Percentiles rank a stretch among this genome's conserved stretches.
phyloP scores from a whole-genome alignment of 75 land plant species.

The Picea sitchensis region DNA sequence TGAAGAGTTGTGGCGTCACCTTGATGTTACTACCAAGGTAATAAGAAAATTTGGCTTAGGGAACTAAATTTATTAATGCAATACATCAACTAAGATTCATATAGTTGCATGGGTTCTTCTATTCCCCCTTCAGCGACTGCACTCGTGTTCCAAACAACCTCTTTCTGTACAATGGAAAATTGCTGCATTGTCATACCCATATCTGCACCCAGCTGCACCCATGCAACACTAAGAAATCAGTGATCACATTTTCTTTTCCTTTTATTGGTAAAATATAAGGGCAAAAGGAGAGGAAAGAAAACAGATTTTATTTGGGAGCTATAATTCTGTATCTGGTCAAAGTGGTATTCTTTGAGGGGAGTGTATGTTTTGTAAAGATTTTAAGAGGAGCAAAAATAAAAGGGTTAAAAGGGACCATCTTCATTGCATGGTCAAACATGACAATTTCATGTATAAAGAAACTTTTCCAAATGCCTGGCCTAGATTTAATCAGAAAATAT shows the following conservation, averaged over 20 bases:
- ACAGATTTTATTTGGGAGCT: not conserved
- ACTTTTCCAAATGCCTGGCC: not conserved
- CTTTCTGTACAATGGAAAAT: no score
- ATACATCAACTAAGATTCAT: not conserved
- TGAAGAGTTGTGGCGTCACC: constrained; percentile 97
- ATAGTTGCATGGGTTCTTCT: no score
- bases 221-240: no score
- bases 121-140: no score
- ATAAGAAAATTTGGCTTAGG: constrained; percentile 3
- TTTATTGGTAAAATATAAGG: not conserved
- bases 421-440: not conserved
- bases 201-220: no score
- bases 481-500: not conserved
- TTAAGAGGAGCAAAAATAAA: not conserved
- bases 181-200: no score
- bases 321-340: not conserved
- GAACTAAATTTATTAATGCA: not conserved
- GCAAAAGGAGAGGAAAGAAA: not conserved
- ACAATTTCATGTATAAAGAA: not conserved
- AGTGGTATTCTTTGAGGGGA: not conserved
- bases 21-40: constrained; percentile 84
- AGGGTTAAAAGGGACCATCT: not conserved
- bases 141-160: no score
- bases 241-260: no score
- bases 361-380: not conserved